Base-by-base conservation (phyloP, 805 yeast species). In the Candida qinlingensis region DNA sequence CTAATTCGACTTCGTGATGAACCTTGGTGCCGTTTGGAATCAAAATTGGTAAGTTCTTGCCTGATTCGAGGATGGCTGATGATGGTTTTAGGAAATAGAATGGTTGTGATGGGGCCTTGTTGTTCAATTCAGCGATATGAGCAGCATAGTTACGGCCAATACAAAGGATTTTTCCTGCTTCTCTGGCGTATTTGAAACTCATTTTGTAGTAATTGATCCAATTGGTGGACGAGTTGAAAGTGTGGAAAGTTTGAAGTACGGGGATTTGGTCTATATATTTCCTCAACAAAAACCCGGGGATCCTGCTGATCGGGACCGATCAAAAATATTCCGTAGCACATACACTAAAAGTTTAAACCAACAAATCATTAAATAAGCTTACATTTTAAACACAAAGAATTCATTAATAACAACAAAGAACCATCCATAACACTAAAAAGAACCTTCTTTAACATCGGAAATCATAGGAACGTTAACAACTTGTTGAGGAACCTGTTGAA, bases 71-170 rank as follows among this genome's bases (percentile, higher is more conserved):
- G 26, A 90, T 75, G 6, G 96, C 75, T 5, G 96, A 84, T 4
- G 86, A 72, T 9, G 99, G 99, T 68, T 94, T 94, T 55, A 91
- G 70, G 65, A 94, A 94, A 74, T 85, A 94, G 58, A 94, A 92
- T 4, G 99, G 99, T 61, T 83, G 87, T 35, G 74, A 71, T 3
- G 99, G 98, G 25, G 78, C 75, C 27, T 79, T 67, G 63, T 91
- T 94, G 73, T 87, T 85, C 49, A 94, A 73, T 66, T 94, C 99
- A 53, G 85, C 79, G 63, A 90, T 87, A 61, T 94, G 99, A 25
- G 96, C 97, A n/a, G 89, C 95, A 64, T 90, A 94, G 68, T 94
- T 94, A 59, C 99, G 84, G 41, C 99, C 99, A 56, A 94, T 92
- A 67, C 99, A 94, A 13, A 94, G 77, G 61, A 92, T 79, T 69